phyloP scores from a whole-genome alignment of 2,329 filamentous ascomycete genomes.

The Talaromyces amestolkiae region DNA sequence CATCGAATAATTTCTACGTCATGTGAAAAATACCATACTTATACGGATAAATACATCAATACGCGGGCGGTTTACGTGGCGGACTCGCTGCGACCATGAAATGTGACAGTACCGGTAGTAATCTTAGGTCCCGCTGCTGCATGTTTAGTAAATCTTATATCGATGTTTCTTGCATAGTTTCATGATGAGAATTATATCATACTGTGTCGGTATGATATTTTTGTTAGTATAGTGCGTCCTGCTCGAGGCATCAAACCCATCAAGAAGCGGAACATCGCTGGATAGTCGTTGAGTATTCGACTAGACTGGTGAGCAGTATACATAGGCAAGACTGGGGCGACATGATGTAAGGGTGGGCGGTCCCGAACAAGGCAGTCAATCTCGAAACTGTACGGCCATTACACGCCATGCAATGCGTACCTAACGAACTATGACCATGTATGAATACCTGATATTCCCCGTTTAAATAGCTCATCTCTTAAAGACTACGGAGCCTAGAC shows the following conservation, averaged over 20 bases:
- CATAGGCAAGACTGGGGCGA: background rate
- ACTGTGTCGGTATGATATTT: background rate
- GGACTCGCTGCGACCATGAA: background rate
- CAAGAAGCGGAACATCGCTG: background rate
- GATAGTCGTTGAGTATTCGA: background rate
- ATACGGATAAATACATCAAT: background rate
- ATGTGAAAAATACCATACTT: constrained; percentile 27
- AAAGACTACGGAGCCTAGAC: background rate
- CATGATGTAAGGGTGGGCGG: constrained; percentile 1
- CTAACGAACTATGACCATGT: background rate
- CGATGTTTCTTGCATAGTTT: background rate
- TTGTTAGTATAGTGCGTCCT: background rate
- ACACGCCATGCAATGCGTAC: background rate
- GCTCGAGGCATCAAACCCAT: background rate
- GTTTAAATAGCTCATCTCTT: background rate
- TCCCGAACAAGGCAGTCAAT: background rate
- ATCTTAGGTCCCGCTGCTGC: constrained; percentile 4
- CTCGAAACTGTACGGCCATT: background rate
- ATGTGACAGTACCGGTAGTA: constrained; percentile 1
- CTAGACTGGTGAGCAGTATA: background rate
- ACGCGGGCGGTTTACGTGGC: background rate
- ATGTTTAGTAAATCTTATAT: constrained; percentile 7
- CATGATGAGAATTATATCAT: too few relatives aligned
- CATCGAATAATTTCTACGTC: constrained; percentile 34
- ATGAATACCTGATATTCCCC: constrained; percentile 14